Conservation (phyloP, 768 basidiomycete genomes). For the Amanita inopinata region DNA sequence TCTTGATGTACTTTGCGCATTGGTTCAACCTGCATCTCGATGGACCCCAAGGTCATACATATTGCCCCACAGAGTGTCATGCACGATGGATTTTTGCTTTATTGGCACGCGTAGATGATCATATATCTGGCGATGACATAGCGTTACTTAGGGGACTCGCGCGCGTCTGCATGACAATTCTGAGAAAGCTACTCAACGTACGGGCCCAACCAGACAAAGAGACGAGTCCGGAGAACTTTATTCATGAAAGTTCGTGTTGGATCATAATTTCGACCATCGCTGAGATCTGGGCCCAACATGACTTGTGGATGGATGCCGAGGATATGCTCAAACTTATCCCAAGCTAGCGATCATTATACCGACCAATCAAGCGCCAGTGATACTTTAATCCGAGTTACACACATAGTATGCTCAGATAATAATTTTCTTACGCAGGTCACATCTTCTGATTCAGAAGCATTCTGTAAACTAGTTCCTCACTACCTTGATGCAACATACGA, state of each 20-base stretch:
- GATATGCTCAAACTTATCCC: slow-evolving; percentile 27
- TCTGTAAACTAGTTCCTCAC: no score
- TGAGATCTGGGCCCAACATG: slow-evolving; percentile 68
- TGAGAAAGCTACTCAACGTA: slow-evolving; percentile 26
- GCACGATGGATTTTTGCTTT: slow-evolving; percentile 74
- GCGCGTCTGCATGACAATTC: slow-evolving; percentile 51
- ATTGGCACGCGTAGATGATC: slow-evolving; percentile 58
- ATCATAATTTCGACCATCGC: slow-evolving; percentile 56
- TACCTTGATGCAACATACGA: no score
- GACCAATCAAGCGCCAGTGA: no score
- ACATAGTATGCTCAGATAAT: not conserved
- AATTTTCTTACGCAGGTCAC: not conserved
- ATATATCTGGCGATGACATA: slow-evolving; percentile 68
- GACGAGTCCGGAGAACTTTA: slow-evolving; percentile 13
- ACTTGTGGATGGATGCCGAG: slow-evolving; percentile 74
- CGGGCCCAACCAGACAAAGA: slow-evolving; percentile 4
- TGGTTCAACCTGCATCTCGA: slow-evolving; percentile 65
- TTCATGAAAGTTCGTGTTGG: slow-evolving; percentile 55
- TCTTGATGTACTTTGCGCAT: slow-evolving; percentile 76
- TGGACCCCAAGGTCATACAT: slow-evolving; percentile 24
- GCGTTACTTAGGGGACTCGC: slow-evolving; percentile 67
- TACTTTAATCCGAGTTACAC: no score
- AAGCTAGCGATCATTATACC: not conserved
- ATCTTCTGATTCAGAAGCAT: not conserved
- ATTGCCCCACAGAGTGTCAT: slow-evolving; percentile 44